A percentile compares a stretch with the other conserved stretches of the same genome.
Evolutionary conservation across 805 yeast genomes (phyloP).

Genomic region (Cyberlindnera nakhonratchasimensis): DNA sequence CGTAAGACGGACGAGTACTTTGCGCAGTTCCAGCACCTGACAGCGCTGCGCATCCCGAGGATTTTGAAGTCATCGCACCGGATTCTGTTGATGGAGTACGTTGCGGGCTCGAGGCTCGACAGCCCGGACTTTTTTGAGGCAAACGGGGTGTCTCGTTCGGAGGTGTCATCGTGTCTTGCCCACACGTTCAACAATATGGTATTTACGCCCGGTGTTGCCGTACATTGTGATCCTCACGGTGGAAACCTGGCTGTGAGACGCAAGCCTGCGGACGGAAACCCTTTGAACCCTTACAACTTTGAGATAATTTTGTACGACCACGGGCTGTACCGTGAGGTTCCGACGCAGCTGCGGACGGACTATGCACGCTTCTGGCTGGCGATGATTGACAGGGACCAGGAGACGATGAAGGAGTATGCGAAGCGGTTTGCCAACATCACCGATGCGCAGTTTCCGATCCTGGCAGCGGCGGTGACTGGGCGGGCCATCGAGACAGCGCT

Average conservation of each 20-base stretch:
- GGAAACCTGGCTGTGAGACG: constrained; percentile 87
- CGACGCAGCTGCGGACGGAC: constrained; percentile 68
- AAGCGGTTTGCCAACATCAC: constrained; percentile 71
- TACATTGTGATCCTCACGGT: constrained; percentile 98
- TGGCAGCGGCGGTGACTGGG: constrained; percentile 94
- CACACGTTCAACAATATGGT: constrained; percentile 95
- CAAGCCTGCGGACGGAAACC: constrained; percentile 26
- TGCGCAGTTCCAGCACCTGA: constrained; percentile 45
- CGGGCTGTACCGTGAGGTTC: constrained; percentile 85
- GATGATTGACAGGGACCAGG: constrained; percentile 64
- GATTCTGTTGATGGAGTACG: constrained; percentile 82
- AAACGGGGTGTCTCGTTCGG: constrained; percentile 65
- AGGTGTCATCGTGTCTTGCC: constrained; percentile 80
- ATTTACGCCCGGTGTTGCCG: constrained; percentile 84
- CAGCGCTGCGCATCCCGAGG: constrained; percentile 79
- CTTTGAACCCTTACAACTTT: constrained; percentile 59
- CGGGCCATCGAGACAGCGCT: constrained; percentile 78
- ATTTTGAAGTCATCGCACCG: constrained; percentile 64
- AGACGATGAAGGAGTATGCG: constrained; percentile 70
- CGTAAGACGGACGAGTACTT: constrained; percentile 66
- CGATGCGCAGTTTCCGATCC: constrained; percentile 75
- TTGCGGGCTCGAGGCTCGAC: constrained; percentile 81
- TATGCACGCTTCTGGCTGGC: constrained; percentile 95
- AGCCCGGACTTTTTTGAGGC: constrained; percentile 60
- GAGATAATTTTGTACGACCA: constrained; percentile 93